These are phyloP conservation scores for Cystobasidium sp. DNA, from an alignment of 1,284 basidiomycete species.

Conservation along the genomic window DNA sequence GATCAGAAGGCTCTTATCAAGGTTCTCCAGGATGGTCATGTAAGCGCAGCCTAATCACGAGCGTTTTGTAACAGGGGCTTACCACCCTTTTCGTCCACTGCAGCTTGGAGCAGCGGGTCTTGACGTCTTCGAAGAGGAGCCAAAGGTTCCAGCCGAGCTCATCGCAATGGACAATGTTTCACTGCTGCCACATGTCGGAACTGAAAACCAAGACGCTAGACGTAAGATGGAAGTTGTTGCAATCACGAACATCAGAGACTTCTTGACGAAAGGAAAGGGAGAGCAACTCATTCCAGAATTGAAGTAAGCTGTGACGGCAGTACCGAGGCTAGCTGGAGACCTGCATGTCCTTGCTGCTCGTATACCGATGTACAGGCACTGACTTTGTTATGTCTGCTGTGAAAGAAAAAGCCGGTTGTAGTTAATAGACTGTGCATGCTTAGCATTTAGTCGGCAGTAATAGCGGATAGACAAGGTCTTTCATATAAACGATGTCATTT, in stretches of 20 bases:
- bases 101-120: constrained; percentile 46
- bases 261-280: constrained; percentile 67
- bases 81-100: background rate
- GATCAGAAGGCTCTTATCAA: constrained; percentile 49
- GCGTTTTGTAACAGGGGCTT: background rate
- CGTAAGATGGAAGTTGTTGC: constrained; percentile 77
- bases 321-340: background rate
- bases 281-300: constrained; percentile 69
- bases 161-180: constrained; percentile 79
- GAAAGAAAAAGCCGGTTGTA: constrained; percentile 18
- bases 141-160: constrained; percentile 77
- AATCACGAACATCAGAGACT: constrained; percentile 71
- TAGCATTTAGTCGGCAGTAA: background rate
- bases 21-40: constrained; percentile 47
- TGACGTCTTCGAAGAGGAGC: constrained; percentile 67
- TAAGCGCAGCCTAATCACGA: constrained; percentile 18
- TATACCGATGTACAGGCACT: background rate
- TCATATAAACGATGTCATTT: background rate
- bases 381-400: background rate
- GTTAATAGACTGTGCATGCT: background rate
- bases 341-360: background rate
- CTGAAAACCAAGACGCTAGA: constrained; percentile 79
- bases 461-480: background rate
- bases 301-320: constrained; percentile 13
- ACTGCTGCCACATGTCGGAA: constrained; percentile 73